Evolutionary conservation across 306 rosid species (phyloP).

Genomic region (Crataegus laevigata): DNA sequence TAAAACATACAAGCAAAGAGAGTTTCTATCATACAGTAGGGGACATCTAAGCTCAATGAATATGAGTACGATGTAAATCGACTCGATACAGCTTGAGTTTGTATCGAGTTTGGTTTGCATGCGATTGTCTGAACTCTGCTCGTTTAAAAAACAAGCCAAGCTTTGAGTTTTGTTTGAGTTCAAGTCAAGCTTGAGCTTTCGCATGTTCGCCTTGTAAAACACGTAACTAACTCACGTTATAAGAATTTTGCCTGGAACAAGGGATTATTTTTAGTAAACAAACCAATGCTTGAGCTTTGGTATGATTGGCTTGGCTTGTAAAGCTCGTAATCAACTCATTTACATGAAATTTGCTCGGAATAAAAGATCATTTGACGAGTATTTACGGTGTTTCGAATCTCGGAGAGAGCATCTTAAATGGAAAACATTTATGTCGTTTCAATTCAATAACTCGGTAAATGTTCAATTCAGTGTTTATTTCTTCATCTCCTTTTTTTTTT

Average conservation of each 20-base stretch:
- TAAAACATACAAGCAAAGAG: background rate
- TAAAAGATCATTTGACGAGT: too few relatives aligned
- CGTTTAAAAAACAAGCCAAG: background rate
- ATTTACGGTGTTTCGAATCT: background rate
- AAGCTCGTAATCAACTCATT: background rate
- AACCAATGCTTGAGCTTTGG: background rate
- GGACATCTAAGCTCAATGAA: background rate
- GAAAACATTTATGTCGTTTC: background rate
- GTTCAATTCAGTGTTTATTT: background rate
- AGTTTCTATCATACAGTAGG: background rate
- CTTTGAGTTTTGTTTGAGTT: background rate
- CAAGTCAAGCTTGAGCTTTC: too few relatives aligned
- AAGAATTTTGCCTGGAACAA: too few relatives aligned
- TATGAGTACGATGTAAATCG: background rate
- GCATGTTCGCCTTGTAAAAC: too few relatives aligned
- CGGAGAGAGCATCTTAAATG: background rate
- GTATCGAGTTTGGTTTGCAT: too few relatives aligned
- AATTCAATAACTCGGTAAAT: conserved; percentile 2
- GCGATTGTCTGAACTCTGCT: background rate
- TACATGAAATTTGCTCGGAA: background rate
- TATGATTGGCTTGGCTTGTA: background rate
- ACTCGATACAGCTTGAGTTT: too few relatives aligned
- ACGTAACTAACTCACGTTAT: too few relatives aligned
- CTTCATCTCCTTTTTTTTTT: background rate
- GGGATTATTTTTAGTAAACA: too few relatives aligned